Conservation (phyloP, 1,284 basidiomycete species). For the Omphalotus olearius region DNA sequence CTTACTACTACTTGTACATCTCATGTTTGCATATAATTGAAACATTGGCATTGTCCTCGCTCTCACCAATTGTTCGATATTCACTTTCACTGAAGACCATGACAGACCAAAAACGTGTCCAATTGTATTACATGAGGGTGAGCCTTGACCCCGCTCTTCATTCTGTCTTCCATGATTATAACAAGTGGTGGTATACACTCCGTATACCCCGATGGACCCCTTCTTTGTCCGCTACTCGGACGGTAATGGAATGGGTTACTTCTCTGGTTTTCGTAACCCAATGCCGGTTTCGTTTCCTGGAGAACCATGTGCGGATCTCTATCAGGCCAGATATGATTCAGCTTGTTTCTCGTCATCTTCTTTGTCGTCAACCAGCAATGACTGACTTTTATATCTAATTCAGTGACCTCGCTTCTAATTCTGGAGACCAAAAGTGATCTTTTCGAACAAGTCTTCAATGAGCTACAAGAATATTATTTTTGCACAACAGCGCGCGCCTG, state of each 20-base stretch:
- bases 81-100: not conserved
- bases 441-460: no score
- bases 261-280: constrained; percentile 20
- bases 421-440: no score
- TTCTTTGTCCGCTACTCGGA: constrained; percentile 7
- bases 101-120: not conserved
- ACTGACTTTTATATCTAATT: no score
- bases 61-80: no score
- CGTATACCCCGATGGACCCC: constrained; percentile 34
- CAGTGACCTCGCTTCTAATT: no score
- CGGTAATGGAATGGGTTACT: constrained; percentile 9
- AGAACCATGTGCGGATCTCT: constrained; percentile 46
- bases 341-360: constrained; percentile 12
- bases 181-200: constrained; percentile 61
- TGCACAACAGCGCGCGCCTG: no score
- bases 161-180: constrained; percentile 48
- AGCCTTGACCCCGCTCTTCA: not conserved
- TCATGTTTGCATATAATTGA: not conserved
- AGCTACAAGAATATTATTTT: no score
- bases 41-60: not conserved
- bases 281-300: constrained; percentile 45
- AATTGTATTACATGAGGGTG: not conserved
- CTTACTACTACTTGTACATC: constrained; percentile 18
- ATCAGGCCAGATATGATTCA: constrained; percentile 79
- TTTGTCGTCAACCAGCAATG: not conserved